Percentiles rank a stretch among this genome's conserved stretches.
phyloP scores from a whole-genome alignment of 805 yeast genomes.

The Nakazawaea siamensis region DNA sequence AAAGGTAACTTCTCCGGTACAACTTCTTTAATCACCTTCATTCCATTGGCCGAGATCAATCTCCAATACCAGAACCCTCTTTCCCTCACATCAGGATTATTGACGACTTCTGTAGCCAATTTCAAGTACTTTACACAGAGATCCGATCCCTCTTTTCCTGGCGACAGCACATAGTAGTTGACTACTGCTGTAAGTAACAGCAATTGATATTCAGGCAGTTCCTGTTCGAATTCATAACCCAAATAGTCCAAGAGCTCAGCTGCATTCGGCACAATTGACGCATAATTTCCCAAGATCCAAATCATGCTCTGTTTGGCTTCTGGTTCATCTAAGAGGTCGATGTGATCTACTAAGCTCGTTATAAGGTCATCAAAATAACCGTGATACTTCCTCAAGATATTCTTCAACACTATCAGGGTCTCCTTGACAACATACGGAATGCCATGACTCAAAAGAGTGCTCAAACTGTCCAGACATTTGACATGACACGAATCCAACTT shows the following conservation, averaged over 20 bases:
- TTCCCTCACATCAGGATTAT: constrained; percentile 82
- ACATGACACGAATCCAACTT: constrained; percentile 57
- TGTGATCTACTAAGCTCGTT: constrained; percentile 32
- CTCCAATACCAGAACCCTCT: constrained; percentile 86
- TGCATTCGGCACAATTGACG: constrained; percentile 36
- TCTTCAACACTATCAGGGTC: constrained; percentile 64
- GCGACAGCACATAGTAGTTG: constrained; percentile 54
- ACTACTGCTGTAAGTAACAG: constrained; percentile 67
- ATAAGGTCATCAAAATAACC: constrained; percentile 29
- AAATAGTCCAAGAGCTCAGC: constrained; percentile 32
- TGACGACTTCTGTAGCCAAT: constrained; percentile 62
- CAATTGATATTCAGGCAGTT: constrained; percentile 66
- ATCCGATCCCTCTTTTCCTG: constrained; percentile 38
- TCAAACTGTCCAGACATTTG: constrained; percentile 54
- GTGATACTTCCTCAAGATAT: constrained; percentile 73
- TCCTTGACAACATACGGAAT: constrained; percentile 76
- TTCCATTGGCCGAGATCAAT: constrained; percentile 42
- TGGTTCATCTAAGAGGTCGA: constrained; percentile 57
- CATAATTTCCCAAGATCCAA: constrained; percentile 80
- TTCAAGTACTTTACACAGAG: constrained; percentile 53
- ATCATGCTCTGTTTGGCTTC: constrained; percentile 72
- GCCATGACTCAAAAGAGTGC: constrained; percentile 53
- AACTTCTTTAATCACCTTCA: constrained; percentile 39
- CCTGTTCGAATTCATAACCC: constrained; percentile 44
- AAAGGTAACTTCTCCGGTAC: constrained; percentile 54